Conservation (phyloP, 2,329 filamentous ascomycete species). For the Graphiopsis chlorocephala region DNA sequence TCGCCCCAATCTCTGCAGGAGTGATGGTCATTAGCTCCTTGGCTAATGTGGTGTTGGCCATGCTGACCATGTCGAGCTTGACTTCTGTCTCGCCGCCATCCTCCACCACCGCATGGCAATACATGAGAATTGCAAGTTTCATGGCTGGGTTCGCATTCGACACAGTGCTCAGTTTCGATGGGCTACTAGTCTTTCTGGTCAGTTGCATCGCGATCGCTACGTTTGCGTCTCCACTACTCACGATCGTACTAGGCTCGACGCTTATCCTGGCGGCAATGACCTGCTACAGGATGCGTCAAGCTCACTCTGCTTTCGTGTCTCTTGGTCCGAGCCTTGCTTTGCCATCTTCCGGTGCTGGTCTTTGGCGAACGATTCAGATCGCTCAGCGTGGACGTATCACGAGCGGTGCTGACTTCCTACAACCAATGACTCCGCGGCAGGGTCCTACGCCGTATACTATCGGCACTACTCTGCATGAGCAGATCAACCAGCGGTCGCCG, state of each 20-base stretch:
- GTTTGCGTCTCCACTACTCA: neutral
- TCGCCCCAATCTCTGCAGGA: neutral
- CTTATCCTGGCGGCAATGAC: neutral
- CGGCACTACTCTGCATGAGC: neutral
- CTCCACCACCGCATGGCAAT: neutral
- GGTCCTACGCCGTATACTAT: neutral
- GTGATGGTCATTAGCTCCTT: neutral
- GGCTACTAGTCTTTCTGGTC: neutral
- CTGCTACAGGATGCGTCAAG: neutral
- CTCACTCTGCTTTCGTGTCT: neutral
- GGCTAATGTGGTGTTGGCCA: neutral
- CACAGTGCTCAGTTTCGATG: neutral
- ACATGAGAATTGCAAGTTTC: neutral
- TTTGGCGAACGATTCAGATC: neutral
- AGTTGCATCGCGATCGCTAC: neutral
- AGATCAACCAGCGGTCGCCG: conserved; percentile 3
- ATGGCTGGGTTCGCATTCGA: neutral
- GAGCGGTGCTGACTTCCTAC: neutral
- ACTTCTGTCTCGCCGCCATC: neutral
- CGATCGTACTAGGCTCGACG: neutral
- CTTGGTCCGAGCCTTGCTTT: neutral
- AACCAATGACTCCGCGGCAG: neutral
- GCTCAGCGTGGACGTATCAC: neutral
- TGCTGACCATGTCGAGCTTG: neutral
- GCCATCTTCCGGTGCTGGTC: neutral